Conservation (phyloP, 345 rosid species). For the Nephelium lappaceum region DNA sequence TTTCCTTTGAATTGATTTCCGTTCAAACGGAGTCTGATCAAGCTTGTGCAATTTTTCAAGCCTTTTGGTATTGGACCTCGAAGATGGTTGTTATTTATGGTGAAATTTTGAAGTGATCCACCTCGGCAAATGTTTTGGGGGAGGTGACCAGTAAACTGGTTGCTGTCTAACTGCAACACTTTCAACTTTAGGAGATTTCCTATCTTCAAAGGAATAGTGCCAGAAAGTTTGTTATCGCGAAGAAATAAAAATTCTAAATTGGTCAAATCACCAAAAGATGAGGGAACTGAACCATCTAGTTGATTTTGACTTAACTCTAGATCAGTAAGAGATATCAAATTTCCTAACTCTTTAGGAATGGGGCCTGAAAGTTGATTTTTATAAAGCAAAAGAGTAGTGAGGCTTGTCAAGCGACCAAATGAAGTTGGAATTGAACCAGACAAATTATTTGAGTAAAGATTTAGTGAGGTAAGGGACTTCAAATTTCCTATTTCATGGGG, state of each 20-base stretch:
- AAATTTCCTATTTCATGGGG: conserved; percentile 36
- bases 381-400: conserved; percentile 4
- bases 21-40: conserved; percentile 25
- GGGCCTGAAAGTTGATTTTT: conserved; percentile 27
- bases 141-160: conserved; percentile 25
- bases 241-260: conserved; percentile 12
- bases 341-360: conserved; percentile 25
- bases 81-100: conserved; percentile 9
- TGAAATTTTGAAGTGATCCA: neutral
- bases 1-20: conserved; percentile 34
- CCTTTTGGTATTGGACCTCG: conserved; percentile 33
- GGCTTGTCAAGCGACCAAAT: conserved; percentile 14
- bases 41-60: conserved; percentile 33
- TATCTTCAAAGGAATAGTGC: conserved; percentile 25
- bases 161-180: neutral
- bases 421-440: conserved; percentile 32
- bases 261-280: neutral
- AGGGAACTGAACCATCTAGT: conserved; percentile 9
- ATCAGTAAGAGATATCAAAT: conserved; percentile 3
- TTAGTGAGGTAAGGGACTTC: conserved; percentile 18
- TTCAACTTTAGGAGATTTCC: neutral
- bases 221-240: conserved; percentile 25
- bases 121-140: conserved; percentile 25
- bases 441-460: conserved; percentile 21
- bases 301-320: conserved; percentile 18